Percentiles rank a stretch among this genome's conserved stretches.
Evolutionary conservation across 805 yeast genomes (phyloP).

Genomic region (Wickerhamiella sergipiensis): DNA sequence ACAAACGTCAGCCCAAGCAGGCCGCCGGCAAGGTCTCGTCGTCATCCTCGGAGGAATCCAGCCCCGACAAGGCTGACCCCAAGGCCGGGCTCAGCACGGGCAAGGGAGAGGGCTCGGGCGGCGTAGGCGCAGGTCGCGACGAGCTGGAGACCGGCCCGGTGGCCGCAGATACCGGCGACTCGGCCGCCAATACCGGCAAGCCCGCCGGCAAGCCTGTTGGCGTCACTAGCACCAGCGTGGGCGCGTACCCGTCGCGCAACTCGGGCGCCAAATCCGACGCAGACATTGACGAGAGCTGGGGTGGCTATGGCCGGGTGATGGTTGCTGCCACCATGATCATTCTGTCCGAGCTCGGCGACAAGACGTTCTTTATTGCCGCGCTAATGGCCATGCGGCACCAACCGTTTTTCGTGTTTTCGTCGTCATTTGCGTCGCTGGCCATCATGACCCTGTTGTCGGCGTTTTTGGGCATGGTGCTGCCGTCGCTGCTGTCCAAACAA

Average conservation of each 20-base stretch:
- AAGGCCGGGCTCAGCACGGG: constrained; percentile 7
- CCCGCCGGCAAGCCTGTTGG: neutral
- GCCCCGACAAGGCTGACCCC: constrained; percentile 1
- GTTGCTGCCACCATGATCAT: constrained; percentile 84
- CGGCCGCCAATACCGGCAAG: neutral
- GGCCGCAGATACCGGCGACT: neutral
- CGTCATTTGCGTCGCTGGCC: constrained; percentile 74
- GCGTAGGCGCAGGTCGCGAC: constrained; percentile 5
- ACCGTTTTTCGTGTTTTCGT: constrained; percentile 68
- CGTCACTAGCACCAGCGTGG: neutral
- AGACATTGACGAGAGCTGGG: neutral
- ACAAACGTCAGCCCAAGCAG: neutral
- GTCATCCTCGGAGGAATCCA: constrained; percentile 1
- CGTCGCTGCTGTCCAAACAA: constrained; percentile 65
- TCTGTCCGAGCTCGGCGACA: constrained; percentile 94
- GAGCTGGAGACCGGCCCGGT: neutral
- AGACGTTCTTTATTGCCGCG: constrained; percentile 92
- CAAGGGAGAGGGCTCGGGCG: constrained; percentile 7
- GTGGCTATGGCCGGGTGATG: constrained; percentile 30
- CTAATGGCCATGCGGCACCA: constrained; percentile 95
- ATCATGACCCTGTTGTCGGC: constrained; percentile 90
- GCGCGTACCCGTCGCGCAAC: neutral
- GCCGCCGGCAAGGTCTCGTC: constrained; percentile 2
- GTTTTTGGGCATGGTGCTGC: constrained; percentile 80
- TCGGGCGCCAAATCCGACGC: neutral